A percentile compares a stretch with the other conserved stretches of the same genome.
phyloP scores from a whole-genome alignment of 2,329 filamentous ascomycete species.

The Remersonia thermophila region DNA sequence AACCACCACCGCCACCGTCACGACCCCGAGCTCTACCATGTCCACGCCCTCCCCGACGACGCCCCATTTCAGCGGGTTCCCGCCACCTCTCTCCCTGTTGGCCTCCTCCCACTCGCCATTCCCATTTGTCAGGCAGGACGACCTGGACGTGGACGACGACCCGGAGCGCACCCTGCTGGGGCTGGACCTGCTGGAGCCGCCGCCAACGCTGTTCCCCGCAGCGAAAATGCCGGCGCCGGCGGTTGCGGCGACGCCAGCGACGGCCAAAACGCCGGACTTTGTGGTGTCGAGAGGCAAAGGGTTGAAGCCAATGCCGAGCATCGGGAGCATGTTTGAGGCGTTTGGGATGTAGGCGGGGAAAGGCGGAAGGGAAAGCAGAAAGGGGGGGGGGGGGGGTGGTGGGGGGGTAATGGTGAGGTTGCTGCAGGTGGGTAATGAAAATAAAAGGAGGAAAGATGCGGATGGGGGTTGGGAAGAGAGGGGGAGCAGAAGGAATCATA shows the following conservation, averaged over 20 bases:
- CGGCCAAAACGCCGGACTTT: too few relatives aligned
- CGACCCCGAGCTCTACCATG: too few relatives aligned
- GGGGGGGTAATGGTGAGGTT: not conserved
- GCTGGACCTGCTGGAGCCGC: slow-evolving; percentile 17
- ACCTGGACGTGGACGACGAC: slow-evolving; percentile 6
- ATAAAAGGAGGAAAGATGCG: too few relatives aligned
- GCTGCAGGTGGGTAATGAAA: too few relatives aligned
- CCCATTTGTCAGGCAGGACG: too few relatives aligned
- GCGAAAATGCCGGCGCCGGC: slow-evolving; percentile 3
- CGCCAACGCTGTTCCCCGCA: slow-evolving; percentile 9
- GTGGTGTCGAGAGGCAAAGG: slow-evolving; percentile 1
- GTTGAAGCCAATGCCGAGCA: slow-evolving; percentile 12
- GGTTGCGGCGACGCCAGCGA: too few relatives aligned
- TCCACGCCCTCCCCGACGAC: slow-evolving; percentile 15
- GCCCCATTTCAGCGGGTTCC: slow-evolving; percentile 7
- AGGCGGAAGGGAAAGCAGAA: not conserved
- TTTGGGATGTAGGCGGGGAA: slow-evolving; percentile 5
- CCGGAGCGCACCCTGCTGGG: slow-evolving; percentile 9
- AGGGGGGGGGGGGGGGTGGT: not conserved
- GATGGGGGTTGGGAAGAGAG: too few relatives aligned
- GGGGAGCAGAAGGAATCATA: too few relatives aligned
- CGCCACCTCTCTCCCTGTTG: slow-evolving; percentile 7
- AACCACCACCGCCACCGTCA: too few relatives aligned
- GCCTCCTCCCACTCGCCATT: slow-evolving; percentile 2
- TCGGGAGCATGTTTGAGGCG: slow-evolving; percentile 18